Conservation (phyloP, 75 land plant species). For the Cupressus sempervirens region DNA sequence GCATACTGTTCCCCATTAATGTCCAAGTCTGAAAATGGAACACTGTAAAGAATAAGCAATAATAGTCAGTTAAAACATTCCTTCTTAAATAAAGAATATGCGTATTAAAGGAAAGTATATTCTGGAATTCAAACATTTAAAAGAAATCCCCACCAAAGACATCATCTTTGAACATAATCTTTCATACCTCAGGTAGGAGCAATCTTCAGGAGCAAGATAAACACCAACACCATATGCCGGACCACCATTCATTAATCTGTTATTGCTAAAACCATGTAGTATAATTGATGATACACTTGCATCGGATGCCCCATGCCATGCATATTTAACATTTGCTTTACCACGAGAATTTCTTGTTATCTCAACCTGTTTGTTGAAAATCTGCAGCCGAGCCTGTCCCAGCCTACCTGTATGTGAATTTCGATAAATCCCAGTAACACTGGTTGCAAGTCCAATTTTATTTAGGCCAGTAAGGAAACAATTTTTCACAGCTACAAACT, state of each 20-base stretch:
- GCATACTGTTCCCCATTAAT: slow-evolving; percentile 58
- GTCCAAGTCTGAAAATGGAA: slow-evolving; percentile 59
- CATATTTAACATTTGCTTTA: slow-evolving; percentile 73
- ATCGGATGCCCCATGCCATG: slow-evolving; percentile 68
- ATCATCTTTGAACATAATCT: neutral
- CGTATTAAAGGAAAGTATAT: neutral
- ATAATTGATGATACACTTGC: slow-evolving; percentile 35
- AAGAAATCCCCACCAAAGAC: neutral
- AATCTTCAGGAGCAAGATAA: slow-evolving; percentile 62
- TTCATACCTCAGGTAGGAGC: slow-evolving; percentile 50
- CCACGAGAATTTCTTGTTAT: slow-evolving; percentile 45
- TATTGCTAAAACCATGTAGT: slow-evolving; percentile 58
- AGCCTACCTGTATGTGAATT: slow-evolving; percentile 17
- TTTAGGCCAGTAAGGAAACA: slow-evolving; percentile 48
- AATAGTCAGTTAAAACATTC: neutral
- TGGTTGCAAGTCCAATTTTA: slow-evolving; percentile 16
- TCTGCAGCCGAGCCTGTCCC: slow-evolving; percentile 35
- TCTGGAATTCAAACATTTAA: neutral
- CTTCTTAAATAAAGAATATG: neutral
- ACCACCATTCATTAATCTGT: slow-evolving; percentile 16
- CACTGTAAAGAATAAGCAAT: slow-evolving; percentile 39
- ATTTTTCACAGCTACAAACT: slow-evolving; percentile 24
- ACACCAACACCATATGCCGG: slow-evolving; percentile 67
- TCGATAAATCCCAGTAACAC: slow-evolving; percentile 35
- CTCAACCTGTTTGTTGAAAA: slow-evolving; percentile 57